Evolutionary conservation across 2,329 filamentous ascomycete genomes (phyloP).

Genomic region (Penicillium rolfsii): DNA sequence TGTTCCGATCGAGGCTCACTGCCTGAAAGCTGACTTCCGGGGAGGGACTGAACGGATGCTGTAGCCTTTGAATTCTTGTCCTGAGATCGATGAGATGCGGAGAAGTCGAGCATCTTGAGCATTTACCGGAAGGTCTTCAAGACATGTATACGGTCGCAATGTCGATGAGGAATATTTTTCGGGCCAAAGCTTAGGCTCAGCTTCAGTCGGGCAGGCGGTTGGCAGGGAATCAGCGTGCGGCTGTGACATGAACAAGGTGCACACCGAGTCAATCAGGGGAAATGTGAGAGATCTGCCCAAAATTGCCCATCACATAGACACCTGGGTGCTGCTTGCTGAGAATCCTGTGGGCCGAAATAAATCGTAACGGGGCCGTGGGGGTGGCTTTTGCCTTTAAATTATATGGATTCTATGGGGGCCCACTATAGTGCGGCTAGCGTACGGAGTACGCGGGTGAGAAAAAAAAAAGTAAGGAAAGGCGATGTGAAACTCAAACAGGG

Average conservation of each 20-base stretch:
- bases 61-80: neutral
- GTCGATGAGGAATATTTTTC: neutral
- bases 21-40: conserved; percentile 5
- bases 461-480: conserved; percentile 3
- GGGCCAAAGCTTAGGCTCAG: neutral
- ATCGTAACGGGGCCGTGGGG: neutral
- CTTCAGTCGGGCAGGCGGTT: neutral
- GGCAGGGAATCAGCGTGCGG: conserved; percentile 2
- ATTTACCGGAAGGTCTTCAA: neutral
- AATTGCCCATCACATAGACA: conserved; percentile 5
- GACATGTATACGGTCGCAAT: neutral
- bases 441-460: neutral
- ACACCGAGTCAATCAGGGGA: conserved; percentile 4
- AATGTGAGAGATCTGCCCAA: conserved; percentile 1
- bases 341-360: conserved; percentile 3
- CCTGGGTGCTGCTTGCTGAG: neutral
- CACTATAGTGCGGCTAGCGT: conserved; percentile 3
- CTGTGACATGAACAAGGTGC: conserved; percentile 13
- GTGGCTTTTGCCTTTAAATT: conserved; percentile 2
- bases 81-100: neutral
- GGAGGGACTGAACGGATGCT: conserved; percentile 8
- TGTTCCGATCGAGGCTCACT: conserved; percentile 2
- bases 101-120: conserved; percentile 2
- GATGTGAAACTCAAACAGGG: conserved; percentile 21
- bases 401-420: neutral